phyloP scores from a whole-genome alignment of 2,329 filamentous ascomycete genomes.

The Alternaria postmessia region DNA sequence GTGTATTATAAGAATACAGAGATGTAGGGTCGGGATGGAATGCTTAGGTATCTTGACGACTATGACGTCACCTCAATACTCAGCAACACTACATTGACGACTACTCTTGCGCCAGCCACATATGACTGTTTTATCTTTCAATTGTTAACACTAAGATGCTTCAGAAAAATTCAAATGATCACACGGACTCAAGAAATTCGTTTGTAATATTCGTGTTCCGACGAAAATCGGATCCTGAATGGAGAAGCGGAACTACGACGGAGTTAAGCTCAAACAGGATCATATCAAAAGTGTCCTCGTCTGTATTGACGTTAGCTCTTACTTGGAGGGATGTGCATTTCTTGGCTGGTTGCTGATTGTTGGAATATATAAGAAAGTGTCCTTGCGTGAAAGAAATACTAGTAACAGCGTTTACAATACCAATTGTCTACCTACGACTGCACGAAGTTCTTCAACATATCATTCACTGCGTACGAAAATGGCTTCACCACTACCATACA shows the following conservation, averaged over 20 bases:
- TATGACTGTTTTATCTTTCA: accelerated
- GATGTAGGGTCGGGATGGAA: not conserved
- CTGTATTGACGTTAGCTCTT: not conserved
- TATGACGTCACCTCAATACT: not conserved
- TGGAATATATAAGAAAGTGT: not conserved
- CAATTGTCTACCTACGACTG: not conserved
- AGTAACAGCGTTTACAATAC: not conserved
- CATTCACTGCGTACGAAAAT: conserved; percentile 1
- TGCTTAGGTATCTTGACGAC: not conserved
- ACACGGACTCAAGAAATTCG: not conserved
- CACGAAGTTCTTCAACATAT: not conserved
- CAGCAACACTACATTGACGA: not conserved
- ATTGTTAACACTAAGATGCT: not conserved
- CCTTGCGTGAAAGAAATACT: not conserved
- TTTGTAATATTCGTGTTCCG: not conserved
- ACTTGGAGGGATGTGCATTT: not conserved
- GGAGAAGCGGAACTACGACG: not conserved
- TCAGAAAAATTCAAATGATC: not conserved
- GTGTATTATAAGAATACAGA: not conserved
- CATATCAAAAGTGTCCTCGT: not conserved
- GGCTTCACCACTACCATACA: conserved; percentile 30
- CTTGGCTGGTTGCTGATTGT: not conserved
- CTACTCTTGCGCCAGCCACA: not conserved
- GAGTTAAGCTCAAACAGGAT: not conserved
- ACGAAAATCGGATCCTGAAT: not conserved